Conservation (phyloP, 2,329 filamentous ascomycete species). For the Aureobasidium sp. region DNA sequence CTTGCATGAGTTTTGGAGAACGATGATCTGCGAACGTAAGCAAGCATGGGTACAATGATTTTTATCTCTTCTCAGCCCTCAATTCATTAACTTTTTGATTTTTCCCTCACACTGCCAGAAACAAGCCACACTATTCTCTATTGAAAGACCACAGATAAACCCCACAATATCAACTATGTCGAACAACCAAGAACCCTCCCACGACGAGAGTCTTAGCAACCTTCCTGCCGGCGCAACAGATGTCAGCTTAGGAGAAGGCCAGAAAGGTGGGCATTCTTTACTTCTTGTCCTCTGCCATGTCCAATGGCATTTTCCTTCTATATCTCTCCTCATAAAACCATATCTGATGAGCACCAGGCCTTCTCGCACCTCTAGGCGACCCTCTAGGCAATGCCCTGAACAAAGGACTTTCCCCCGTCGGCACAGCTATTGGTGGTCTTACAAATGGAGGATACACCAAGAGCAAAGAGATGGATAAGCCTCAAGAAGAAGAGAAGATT, state of each 20-base stretch:
- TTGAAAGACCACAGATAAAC: background rate
- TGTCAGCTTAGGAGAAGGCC: background rate
- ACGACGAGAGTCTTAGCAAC: conserved; percentile 7
- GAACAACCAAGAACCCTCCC: background rate
- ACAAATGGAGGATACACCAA: conserved; percentile 12
- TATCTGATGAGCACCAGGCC: background rate
- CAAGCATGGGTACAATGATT: background rate
- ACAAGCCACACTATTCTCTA: background rate
- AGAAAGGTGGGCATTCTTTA: background rate
- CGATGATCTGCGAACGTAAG: background rate
- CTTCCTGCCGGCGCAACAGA: conserved; percentile 1
- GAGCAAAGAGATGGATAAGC: conserved; percentile 9
- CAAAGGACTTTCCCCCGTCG: conserved; percentile 26
- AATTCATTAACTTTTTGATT: background rate
- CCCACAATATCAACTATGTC: background rate
- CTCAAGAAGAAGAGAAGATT: conserved; percentile 24
- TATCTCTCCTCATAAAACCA: too few species aligned
- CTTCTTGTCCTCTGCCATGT: background rate
- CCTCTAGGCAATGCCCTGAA: conserved; percentile 28
- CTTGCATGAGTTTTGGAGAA: background rate
- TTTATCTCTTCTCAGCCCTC: background rate
- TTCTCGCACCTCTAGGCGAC: conserved; percentile 28
- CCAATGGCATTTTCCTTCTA: background rate
- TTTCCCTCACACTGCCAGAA: background rate
- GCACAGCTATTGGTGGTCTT: conserved; percentile 22